Evolutionary conservation across 805 yeast genomes (phyloP), one percentile per base, ranked within the genome.

Genomic region (Metschnikowia anglica): DNA sequence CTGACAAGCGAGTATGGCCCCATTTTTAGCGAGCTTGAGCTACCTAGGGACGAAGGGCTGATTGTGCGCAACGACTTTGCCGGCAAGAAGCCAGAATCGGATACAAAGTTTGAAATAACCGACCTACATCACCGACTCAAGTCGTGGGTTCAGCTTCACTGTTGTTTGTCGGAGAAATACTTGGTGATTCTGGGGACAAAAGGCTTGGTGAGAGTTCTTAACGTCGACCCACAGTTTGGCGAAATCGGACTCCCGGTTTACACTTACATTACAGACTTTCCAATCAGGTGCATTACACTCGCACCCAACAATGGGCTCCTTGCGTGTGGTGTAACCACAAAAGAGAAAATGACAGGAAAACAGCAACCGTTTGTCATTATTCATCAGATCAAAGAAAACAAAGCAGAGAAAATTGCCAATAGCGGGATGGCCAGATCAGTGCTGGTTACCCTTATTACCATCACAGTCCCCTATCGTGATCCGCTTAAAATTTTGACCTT

Each of bases 391-490:
- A 48, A 45, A 8, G 29, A 27, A 5, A 47, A 30, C 10, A 15
- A 12, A 7, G 9, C 11, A 7, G 20, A 30, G 15, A 20, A 25
- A 28, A 1, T 19, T 30, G 2, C 29, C 25, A 11, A 29, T n/a
- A 11, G 4, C 13, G 31, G 31, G 24, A 31, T 31, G 9, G 39
- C 41, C 5, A 36, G 53, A 4, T 24, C 47, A 11, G 41, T 35
- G 16, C 51, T 66, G 18, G 79, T 75, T 3, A 79, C 77, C 31
- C 84, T 88, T 2, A 73, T 83, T 8, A 80, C 89, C 2, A 80
- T 89, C 24, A 83, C 95, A 0, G 72, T 87, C 38, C 97, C 97
- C 0, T 88, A 88, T 61, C 66, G 87, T 23, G 97, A 91, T 60
- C 95, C 96, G 1, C 79, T 90, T 29, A 83, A 83, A 49, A 71